Evolutionary conservation across 306 rosid genomes (phyloP), one percentile per base, ranked within the genome.

Genomic region (Erythrophleum fordii): DNA sequence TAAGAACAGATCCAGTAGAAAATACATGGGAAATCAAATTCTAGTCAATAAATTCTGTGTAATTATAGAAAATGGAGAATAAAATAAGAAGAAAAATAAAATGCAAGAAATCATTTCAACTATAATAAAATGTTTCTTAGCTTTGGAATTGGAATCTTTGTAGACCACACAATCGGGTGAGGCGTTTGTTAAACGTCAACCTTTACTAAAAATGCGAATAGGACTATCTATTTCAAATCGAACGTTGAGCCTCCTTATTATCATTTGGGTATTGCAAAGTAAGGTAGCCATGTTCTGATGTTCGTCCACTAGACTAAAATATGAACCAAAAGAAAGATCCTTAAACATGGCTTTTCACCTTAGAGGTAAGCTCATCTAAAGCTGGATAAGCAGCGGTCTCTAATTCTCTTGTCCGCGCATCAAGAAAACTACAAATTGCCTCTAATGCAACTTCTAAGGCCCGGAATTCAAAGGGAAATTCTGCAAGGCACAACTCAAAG

Each of bases 381-480:
- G 97, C 97, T 20, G 95, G 97, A 86, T 92, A 92, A 78, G 92
- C 86, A 77, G 62, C 86, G 14, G 82, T 72, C 84, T 92, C 97
- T 31, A 92, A 84, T 41, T 89, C 92, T 69, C 81, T 89, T 13
- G 97, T 86, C 39, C 91, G 81, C 45, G 93, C 92, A 49, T 92
- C 95, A 55, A 92, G 97, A 80, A 82, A 87, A 75, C 92, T 90
- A 77, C 97, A 92, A 76, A 89, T 89, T 73, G 87, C 92, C 58
- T 90, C 97, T 18, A 92, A 79, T 45, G 85, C 76, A 78, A 90
- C 95, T 86, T 92, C 97, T 55, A 92, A 85, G 29, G 90, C 92
- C 70, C 89, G 90, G 70, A 92, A 87, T 83, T 92, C 97, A 72
- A 92, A 92, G n/a, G 97, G 97, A 81, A 89, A 90, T 68, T 90